Evolutionary conservation across 495 filamentous ascomycete genomes (phyloP), one percentile per base, ranked within the genome.

Genomic region (Neurospora pannonica): DNA sequence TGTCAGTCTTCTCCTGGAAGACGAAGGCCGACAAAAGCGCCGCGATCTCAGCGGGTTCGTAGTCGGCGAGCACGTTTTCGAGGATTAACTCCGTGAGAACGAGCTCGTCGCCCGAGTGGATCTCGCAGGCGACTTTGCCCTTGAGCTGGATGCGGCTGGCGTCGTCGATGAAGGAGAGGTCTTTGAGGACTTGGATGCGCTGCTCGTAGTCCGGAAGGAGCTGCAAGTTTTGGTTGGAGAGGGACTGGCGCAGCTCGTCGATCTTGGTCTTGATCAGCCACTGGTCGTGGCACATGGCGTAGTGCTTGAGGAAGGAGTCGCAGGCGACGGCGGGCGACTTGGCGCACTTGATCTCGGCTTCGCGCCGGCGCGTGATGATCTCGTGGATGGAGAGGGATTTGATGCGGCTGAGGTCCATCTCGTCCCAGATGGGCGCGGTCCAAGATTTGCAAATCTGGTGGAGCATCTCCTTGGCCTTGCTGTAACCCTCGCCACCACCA

Each of bases 131-230:
- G 38, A 99, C 96, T 83, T 98, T 97, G 81, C 96, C 96, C 84
- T 99, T 99, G 75, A 99, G 87, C 83, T 95, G 92, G 39, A 98
- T 95, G 67, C 94, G 89, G 40, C 88, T 90, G 67, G 90, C 88
- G 2, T 90, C 89, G 82, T 98, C 96, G 72, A 98, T 91, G 76
- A 98, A 99, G 4, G 89, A 90, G 13, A 99, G 86, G 75, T 97
- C 95, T 79, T 93, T 93, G 69, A 99, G 87, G 0, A 98, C 96
- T 69, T 91, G 89, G 74, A 98, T 93, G 43, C 96, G 91, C 83
- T 98, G 97, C 79, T 98, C 93, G 78, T 99, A 99, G 83, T 99
- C 97, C 0, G 96, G 96, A n/a, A 99, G 88, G 2, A 99, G 89
- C 79, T 97, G 95, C 1, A 99, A 89, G 77, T 98, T 99, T 79